A percentile compares a stretch with the other conserved stretches of the same genome.
phyloP scores from a whole-genome alignment of 768 basidiomycete species.

The Hericium alpestre region DNA sequence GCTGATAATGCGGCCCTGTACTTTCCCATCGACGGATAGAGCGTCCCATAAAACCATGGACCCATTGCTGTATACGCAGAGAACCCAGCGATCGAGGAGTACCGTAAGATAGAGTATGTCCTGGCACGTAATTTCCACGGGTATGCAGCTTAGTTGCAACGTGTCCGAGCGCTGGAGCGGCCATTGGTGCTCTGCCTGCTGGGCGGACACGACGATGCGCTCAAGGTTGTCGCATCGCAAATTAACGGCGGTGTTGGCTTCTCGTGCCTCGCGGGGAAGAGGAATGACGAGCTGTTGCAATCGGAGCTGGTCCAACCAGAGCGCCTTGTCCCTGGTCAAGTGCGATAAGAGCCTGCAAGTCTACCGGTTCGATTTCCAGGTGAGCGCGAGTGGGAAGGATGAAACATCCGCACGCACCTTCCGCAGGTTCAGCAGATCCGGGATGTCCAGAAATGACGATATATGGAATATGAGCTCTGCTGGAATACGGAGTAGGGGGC shows the following conservation, averaged over 20 bases:
- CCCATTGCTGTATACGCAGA: conserved; percentile 2
- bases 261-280: not conserved
- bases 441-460: not conserved
- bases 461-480: conserved; percentile 1
- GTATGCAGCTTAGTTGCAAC: not conserved
- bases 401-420: not conserved
- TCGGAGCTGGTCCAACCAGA: conserved; percentile 1
- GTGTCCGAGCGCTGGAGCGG: not conserved
- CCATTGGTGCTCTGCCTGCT: not conserved
- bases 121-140: not conserved
- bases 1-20: not conserved
- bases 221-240: not conserved
- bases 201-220: not conserved
- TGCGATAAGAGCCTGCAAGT: not conserved
- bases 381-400: too few species aligned
- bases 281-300: not conserved
- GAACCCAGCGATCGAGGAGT: not conserved
- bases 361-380: not conserved
- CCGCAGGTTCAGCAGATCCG: not conserved
- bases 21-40: not conserved
- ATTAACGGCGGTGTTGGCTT: not conserved
- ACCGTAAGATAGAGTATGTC: conserved; percentile 1
- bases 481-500: not conserved
- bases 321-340: not conserved
- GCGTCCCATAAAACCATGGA: not conserved